Base-by-base conservation (phyloP, 2,329 filamentous ascomycete species). In the Trichoderma koningii region DNA sequence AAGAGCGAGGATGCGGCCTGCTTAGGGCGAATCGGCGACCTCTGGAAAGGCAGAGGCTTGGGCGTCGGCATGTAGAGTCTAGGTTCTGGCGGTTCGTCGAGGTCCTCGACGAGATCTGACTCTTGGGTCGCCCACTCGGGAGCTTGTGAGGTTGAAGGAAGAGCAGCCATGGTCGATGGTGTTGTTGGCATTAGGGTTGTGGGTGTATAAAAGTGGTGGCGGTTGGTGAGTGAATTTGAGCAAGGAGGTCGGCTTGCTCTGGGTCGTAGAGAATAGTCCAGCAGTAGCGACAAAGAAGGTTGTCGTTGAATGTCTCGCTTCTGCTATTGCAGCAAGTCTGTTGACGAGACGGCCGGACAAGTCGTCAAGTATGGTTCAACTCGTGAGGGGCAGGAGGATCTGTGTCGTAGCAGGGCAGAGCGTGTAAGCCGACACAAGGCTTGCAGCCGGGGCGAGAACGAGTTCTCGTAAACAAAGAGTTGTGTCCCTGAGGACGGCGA, bases 61-160 rank as follows among this genome's bases (percentile, higher is more conserved):
- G 71, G 52, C 69, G 71, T 55, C 69, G 72, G 66, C 50, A 67
- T 69, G 61, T 72, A 69, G 67, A 73, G 69, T 65, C 68, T 71
- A 66, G 76, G 73, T 78, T 97, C 93, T 71, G 93, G 93, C 56
- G 93, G 93, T 77, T 98, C 94, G 77, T 98, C 94, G 57, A 88
- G 83, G 72, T 97, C 94, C 69, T 90, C 79, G 70, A 87, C 76
- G 64, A 97, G 93, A 66, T 86, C 84, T 68, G 84, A 81, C 19
- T 77, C 70, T 52, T 72, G 72, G 26, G 77, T 76, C 42, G 70
- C 70, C 76, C 76, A 78, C 51, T 69, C 69, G 63, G 69, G 75
- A 60, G 68, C 71, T 69, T 69, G 71, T 68, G 71, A 73, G 63
- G 64, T 68, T 38, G 62, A 61, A 38, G 68, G 61, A 21, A 67